A percentile compares a stretch with the other conserved stretches of the same genome.
Evolutionary conservation across 306 rosid genomes (phyloP).

Genomic region (Castanopsis chinensis): DNA sequence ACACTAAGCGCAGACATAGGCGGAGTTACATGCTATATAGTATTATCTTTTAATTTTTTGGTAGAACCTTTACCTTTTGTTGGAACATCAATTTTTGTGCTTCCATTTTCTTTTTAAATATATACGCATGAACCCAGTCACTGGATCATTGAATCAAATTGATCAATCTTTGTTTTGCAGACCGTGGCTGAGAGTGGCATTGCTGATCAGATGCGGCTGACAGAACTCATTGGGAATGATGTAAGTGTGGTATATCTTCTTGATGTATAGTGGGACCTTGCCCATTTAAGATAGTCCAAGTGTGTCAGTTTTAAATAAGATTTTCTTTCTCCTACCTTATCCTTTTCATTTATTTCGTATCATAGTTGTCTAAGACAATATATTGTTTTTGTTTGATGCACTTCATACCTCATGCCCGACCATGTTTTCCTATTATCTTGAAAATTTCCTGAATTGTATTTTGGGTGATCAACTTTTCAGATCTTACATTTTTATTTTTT

Average conservation of each 20-base stretch:
- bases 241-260: slow-evolving; percentile 52
- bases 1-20: no score
- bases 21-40: neutral
- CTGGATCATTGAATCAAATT: slow-evolving; percentile 8
- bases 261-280: slow-evolving; percentile 13
- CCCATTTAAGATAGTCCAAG: slow-evolving; percentile 10
- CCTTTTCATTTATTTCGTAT: neutral
- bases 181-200: slow-evolving; percentile 83
- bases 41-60: neutral
- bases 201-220: slow-evolving; percentile 82
- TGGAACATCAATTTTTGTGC: neutral
- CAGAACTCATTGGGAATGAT: slow-evolving; percentile 74
- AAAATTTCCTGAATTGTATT: slow-evolving; percentile 1
- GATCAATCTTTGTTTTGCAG: slow-evolving; percentile 43
- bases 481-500: neutral
- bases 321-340: neutral
- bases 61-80: neutral
- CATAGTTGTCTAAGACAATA: neutral
- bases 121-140: neutral
- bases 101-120: neutral
- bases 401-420: neutral
- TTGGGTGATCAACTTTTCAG: neutral
- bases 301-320: neutral
- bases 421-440: slow-evolving; percentile 1
- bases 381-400: neutral